Conservation (phyloP, 1,284 basidiomycete species). For the Naganishia sp. region DNA sequence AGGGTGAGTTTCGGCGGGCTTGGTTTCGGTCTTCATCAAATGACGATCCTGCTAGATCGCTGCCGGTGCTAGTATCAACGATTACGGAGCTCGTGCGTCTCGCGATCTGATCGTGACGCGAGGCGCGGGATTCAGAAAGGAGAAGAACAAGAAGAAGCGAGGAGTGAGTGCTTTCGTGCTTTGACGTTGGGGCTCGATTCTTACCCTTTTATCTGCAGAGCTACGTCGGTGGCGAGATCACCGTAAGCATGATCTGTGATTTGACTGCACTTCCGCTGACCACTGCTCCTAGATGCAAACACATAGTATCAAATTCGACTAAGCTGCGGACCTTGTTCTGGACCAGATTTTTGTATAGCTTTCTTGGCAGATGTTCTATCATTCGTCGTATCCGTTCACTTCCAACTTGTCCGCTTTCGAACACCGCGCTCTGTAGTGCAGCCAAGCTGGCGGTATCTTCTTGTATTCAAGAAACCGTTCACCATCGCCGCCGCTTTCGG, state of each 20-base stretch:
- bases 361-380: neutral
- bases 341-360: constrained; percentile 1
- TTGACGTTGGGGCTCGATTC: neutral
- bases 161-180: constrained; percentile 56
- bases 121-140: constrained; percentile 93
- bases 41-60: constrained; percentile 58
- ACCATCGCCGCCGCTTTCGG: too few relatives aligned
- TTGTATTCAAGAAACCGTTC: too few relatives aligned
- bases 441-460: too few relatives aligned
- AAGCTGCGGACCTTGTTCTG: constrained; percentile 30
- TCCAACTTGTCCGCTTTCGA: too few relatives aligned
- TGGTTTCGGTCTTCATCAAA: constrained; percentile 12
- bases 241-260: constrained; percentile 59
- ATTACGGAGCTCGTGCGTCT: constrained; percentile 85
- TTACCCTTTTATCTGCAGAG: constrained; percentile 51
- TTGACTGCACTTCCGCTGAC: constrained; percentile 16
- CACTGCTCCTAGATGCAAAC: constrained; percentile 63
- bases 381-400: neutral
- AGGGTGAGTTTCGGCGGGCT: constrained; percentile 60
- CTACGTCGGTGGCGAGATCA: constrained; percentile 88
- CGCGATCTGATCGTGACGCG: constrained; percentile 88
- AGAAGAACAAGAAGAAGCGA: constrained; percentile 99
- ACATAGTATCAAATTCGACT: constrained; percentile 79
- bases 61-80: constrained; percentile 59
- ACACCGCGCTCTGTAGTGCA: too few relatives aligned